Evolutionary conservation across 176 grass and related monocot genomes (phyloP), one percentile per base, ranked within the genome.

Genomic region (Miscanthus lutarioriparius): DNA sequence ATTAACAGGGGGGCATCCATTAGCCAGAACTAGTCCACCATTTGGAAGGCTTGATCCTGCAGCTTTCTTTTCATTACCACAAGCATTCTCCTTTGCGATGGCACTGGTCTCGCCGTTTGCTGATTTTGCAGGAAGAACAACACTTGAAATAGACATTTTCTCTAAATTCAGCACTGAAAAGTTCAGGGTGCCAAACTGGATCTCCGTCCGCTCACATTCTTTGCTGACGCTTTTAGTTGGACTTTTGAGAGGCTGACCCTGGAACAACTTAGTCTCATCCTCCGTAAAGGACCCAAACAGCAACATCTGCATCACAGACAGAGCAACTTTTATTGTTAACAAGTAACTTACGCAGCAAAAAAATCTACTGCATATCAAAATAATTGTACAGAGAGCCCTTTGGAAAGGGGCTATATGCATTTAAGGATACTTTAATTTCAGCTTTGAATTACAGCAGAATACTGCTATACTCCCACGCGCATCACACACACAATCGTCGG

Each of bases 271-370:
- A 33, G 85, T 90, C 41, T 95, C 96, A 0, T 87, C 96, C 91
- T 95, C 91, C 10, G 93, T 95, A 25, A 95, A 95, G 75, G 83
- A 87, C 77, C 96, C 96, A 59, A 98, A 98, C 56, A 93, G 23
- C 11, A 98, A 9, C 15, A 96, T 68, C 96, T 99, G 91, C 83
- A 70, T 30, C 48, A 16, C 17, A 56, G 11, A 33, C 10, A 17
- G 13, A 58, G 54, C 47, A 58, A 30, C 22, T 74, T 47, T 35
- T 19, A 44, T 13, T 30, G 70, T 5, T 15, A 67, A 58, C 10
- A 58, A 15, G 26, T 38, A 64, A 43, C 66, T 30, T 12, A 6
- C 7, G 36, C 17, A 0, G 3, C 20, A 30, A 58, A 20, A 35
- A 58, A 25, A 74, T 27, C 43, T 1, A 22, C 3, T 7, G 8